phyloP scores from a whole-genome alignment of 1,284 basidiomycete species.

The Rhodotorula sp. region DNA sequence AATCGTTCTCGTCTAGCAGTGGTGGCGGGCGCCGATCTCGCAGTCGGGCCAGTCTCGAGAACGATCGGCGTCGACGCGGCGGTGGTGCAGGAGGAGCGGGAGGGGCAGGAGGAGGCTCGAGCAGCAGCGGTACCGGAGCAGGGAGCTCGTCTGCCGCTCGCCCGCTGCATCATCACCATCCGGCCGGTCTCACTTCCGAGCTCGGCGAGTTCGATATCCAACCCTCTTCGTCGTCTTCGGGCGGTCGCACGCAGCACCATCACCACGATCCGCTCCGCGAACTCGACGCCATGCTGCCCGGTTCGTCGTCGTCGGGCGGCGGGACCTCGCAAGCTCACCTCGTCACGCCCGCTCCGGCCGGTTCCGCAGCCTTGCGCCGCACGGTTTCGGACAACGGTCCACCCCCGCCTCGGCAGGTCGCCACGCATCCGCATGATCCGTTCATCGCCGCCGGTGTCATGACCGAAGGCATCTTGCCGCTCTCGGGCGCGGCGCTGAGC shows the following conservation, averaged over 20 bases:
- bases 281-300: conserved; percentile 6
- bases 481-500: background rate
- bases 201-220: conserved; percentile 29
- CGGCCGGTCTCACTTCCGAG: conserved; percentile 32
- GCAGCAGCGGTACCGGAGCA: background rate
- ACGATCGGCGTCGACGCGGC: background rate
- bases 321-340: conserved; percentile 1
- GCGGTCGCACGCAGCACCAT: conserved; percentile 2
- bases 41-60: background rate
- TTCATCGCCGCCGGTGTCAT: conserved; percentile 12
- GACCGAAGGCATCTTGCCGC: background rate
- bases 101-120: background rate
- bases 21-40: conserved; percentile 4
- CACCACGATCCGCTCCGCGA: conserved; percentile 18
- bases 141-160: conserved; percentile 9
- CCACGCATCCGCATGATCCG: conserved; percentile 24
- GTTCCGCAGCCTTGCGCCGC: background rate
- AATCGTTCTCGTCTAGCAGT: conserved; percentile 7
- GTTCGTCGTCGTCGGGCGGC: conserved; percentile 1
- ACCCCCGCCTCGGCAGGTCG: background rate
- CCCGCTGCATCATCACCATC: conserved; percentile 26
- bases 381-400: conserved; percentile 1
- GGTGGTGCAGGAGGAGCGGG: too few relatives aligned
- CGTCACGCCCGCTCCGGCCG: conserved; percentile 6
- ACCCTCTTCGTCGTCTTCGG: conserved; percentile 22